Evolutionary conservation across 78 protist species (phyloP).

Genomic region (Protostelium mycophagum): DNA sequence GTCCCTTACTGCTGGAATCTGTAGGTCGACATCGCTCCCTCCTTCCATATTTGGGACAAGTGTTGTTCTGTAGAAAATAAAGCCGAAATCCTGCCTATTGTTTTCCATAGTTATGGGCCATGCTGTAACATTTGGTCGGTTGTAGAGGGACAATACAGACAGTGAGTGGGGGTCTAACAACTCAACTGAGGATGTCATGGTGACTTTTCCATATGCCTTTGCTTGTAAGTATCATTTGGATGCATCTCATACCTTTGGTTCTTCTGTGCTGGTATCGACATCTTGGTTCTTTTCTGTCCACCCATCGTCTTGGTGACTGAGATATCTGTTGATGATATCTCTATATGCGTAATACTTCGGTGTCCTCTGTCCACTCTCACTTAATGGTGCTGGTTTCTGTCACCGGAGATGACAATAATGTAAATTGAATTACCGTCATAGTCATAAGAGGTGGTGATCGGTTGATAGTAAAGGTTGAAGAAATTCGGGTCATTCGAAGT

Average conservation of each 20-base stretch:
- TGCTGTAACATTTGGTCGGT: background rate
- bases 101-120: conserved; percentile 14
- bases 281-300: no score
- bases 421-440: conserved; percentile 19
- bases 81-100: conserved; percentile 22
- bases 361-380: conserved; percentile 43
- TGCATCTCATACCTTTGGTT: no score
- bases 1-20: background rate
- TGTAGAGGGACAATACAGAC: background rate
- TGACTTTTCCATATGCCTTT: background rate
- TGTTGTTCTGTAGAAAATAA: conserved; percentile 24
- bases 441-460: conserved; percentile 58
- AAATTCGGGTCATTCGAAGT: background rate
- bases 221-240: no score
- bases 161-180: background rate
- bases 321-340: conserved; percentile 4
- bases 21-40: background rate
- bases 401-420: background rate
- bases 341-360: conserved; percentile 33
- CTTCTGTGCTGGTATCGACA: no score
- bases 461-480: conserved; percentile 5
- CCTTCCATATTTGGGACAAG: background rate
- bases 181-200: background rate
- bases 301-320: background rate
- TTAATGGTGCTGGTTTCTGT: conserved; percentile 27